These are phyloP conservation scores for Botrytis byssoidea DNA, from an alignment of 2,329 filamentous ascomycete species.

Conservation along the genomic window DNA sequence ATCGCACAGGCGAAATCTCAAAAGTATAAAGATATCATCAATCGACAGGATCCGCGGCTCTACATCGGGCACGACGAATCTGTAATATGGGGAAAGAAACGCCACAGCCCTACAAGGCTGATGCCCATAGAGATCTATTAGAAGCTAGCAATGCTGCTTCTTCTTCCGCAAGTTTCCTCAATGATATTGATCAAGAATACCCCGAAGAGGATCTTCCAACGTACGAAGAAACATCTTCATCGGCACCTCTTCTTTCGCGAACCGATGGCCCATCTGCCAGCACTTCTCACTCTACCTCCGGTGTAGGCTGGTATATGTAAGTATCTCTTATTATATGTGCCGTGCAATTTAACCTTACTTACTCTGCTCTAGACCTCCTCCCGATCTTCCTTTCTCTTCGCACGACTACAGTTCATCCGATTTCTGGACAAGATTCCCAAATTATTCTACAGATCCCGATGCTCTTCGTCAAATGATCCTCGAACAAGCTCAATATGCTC, in stretches of 20 bases:
- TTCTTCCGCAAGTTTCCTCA: slow-evolving; percentile 30
- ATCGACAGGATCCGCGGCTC: not conserved
- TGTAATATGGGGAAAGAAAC: slow-evolving; percentile 19
- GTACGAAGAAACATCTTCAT: slow-evolving; percentile 25
- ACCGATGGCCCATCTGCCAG: not conserved
- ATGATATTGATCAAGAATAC: slow-evolving; percentile 26
- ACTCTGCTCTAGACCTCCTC: slow-evolving; percentile 22
- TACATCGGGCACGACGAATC: not conserved
- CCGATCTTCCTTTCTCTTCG: slow-evolving; percentile 32
- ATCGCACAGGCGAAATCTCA: too few relatives aligned
- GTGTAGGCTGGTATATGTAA: slow-evolving; percentile 13
- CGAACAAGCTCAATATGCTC: slow-evolving; percentile 34
- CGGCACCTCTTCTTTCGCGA: slow-evolving; percentile 11
- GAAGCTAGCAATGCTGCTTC: slow-evolving; percentile 24
- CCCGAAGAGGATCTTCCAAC: slow-evolving; percentile 28
- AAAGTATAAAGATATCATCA: not conserved
- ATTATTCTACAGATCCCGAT: slow-evolving; percentile 31
- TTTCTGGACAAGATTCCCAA: slow-evolving; percentile 34
- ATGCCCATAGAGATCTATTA: not conserved
- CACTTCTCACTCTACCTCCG: not conserved
- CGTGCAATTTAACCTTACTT: not conserved
- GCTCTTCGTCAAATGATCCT: slow-evolving; percentile 33
- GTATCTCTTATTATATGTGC: not conserved
- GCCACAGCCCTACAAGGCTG: slow-evolving; percentile 9
- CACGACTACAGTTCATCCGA: slow-evolving; percentile 30